Evolutionary conservation across 2,329 filamentous ascomycete genomes (phyloP).

Genomic region (Lecanicillium sp.): DNA sequence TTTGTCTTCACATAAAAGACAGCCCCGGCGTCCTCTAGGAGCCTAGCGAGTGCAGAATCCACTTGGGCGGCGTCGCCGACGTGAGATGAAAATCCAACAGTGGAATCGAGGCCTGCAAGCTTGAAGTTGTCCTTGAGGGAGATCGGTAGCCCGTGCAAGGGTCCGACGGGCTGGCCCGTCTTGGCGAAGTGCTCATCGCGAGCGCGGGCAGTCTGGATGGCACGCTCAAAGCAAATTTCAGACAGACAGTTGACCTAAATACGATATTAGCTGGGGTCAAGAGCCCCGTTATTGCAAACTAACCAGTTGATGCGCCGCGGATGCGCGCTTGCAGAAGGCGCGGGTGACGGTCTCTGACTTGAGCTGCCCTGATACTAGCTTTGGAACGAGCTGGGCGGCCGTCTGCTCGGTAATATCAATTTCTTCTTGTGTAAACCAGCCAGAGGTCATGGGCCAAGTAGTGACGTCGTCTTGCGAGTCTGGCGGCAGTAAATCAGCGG

Average conservation of each 20-base stretch:
- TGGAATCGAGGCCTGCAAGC: conserved; percentile 52
- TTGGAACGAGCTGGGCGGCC: conserved; percentile 33
- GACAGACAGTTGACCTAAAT: conserved; percentile 42
- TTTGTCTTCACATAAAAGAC: conserved; percentile 54
- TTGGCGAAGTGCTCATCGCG: conserved; percentile 45
- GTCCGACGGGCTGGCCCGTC: conserved; percentile 46
- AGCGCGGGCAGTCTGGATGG: conserved; percentile 39
- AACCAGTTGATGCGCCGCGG: conserved; percentile 51
- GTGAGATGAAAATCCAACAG: conserved; percentile 57
- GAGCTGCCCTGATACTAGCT: conserved; percentile 30
- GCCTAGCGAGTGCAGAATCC: conserved; percentile 34
- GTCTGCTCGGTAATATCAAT: conserved; percentile 42
- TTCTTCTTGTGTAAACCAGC: conserved; percentile 50
- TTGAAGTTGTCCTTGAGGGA: conserved; percentile 70
- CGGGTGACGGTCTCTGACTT: conserved; percentile 35
- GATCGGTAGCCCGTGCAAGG: conserved; percentile 59
- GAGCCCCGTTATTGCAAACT: too few species aligned
- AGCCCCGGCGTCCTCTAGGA: conserved; percentile 43
- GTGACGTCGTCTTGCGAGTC: conserved; percentile 50
- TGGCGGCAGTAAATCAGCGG: conserved; percentile 45
- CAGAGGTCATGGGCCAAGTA: conserved; percentile 47
- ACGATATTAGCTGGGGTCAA: conserved; percentile 33
- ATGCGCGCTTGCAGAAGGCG: conserved; percentile 50
- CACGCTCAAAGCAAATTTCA: conserved; percentile 50
- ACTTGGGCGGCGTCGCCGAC: conserved; percentile 48